Evolutionary conservation across 2,329 filamentous ascomycete species (phyloP), one percentile per base, ranked within the genome.

Genomic region (Xylariaceae sp.): DNA sequence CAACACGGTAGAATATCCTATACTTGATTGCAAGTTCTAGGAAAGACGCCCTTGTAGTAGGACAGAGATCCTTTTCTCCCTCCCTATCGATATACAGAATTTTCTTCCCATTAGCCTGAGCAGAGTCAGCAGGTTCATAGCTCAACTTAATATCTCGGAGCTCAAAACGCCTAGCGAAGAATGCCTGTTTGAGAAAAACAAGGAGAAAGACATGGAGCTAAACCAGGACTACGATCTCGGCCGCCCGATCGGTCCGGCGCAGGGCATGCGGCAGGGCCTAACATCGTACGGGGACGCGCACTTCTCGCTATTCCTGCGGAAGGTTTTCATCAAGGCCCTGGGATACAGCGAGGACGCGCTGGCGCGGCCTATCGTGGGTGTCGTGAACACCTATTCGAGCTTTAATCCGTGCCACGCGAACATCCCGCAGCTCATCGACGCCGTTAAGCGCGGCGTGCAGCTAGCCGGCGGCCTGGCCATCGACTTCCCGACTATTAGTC

Each of bases 381-480:
- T 91, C 55, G 82, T 88, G 68, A 89, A 91, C 70, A 91, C 88
- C 0, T 84, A 82, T 63, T 90, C 86, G 0, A 80, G 81, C 55
- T 88, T 90, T 75, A 91, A 91, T 66, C 86, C 87, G 0, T 91
- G 88, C 66, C 87, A 91, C 62, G 86, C 83, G 55, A 89, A 89
- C 64, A 78, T 86, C 1, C 86, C 86, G 1, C 86, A 89, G 68
- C 80, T 91, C 30, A 80, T 91, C 47, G 87, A 90, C 37, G 86
- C 87, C 2, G 82, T 80, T 6, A 88, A 87, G 70, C 78, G 87
- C 7, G 87, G 87, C 0, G 78, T 90, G 0, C 84, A 88, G 59
- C 74, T 89, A 0, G 77, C 75, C 40, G 88, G 88, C 2, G 88
- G 86, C 0, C 70, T 91, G 23, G 84, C 87, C 0, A 79, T 91